Base-by-base conservation (phyloP, 345 rosid genomes). In the Triadica sebifera region DNA sequence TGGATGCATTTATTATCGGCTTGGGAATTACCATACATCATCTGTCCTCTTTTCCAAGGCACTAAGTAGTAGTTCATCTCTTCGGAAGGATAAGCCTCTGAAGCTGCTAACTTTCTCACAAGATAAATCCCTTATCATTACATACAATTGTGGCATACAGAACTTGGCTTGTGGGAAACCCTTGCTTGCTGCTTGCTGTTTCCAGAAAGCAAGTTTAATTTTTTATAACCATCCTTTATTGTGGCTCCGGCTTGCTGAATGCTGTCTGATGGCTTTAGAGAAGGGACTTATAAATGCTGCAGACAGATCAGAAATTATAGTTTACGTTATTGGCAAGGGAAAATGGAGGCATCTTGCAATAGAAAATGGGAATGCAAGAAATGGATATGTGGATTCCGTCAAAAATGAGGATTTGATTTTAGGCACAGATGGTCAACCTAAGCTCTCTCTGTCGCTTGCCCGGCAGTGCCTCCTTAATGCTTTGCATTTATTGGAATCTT, bases 211-310 rank as follows among this genome's bases (percentile, higher is more conserved):
- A 39, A 88, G 89, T 80, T 59, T 82, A 19, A 84, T 88, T 70
- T 90, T 90, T 85, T 84, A 79, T 78, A 85, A 83, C 69, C 84
- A 77, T 52, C 96, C 99, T 64, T 84, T 91, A 16, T 83, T 93
- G 82, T 96, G 99, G 99, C 88, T 96, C 51, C 93, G 97, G 60
- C 86, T 96, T 56, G 97, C 98, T 71, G 99, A 96, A 83, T 93
- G 99, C 80, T 91, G 97, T 77, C 74, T 91, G 45, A 78, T 91
- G 97, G 99, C 97, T 78, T 80, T 82, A 60, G 92, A 87, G 83
- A 92, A 86, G 77, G 97, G 97, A 65, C 84, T 90, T 72, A 52
- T 88, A 67, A 85, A 78, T 56, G 85, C 79, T 63, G 75, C 75
- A 12, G 89, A 91, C 57, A 78, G 80, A 63, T 85, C 93, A 13